Conservation (phyloP, 176 grass and related monocot genomes). For the Carex pumila region DNA sequence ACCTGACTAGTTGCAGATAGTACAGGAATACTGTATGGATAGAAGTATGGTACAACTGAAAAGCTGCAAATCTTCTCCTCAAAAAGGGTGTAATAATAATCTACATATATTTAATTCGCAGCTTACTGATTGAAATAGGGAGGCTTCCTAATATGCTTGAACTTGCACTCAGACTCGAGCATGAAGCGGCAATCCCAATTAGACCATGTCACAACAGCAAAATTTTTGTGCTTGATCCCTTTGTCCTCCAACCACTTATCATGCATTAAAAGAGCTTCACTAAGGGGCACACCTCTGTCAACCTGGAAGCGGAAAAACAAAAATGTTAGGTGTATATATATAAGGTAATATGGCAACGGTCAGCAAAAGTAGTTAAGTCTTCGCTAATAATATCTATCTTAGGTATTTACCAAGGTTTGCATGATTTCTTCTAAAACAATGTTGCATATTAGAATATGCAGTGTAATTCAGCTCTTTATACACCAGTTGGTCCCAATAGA, state of each 20-base stretch:
- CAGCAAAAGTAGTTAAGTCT: background rate
- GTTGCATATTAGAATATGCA: background rate
- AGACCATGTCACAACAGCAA: slow-evolving; percentile 89
- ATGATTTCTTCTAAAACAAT: background rate
- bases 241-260: slow-evolving; percentile 98
- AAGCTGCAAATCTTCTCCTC: background rate
- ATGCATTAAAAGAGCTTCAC: slow-evolving; percentile 97
- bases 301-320: slow-evolving; percentile 40
- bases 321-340: background rate
- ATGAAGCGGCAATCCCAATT: slow-evolving; percentile 94
- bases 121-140: slow-evolving; percentile 90
- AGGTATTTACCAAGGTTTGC: background rate
- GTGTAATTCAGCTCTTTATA: background rate
- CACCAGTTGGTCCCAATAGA: background rate
- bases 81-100: background rate
- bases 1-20: background rate
- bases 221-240: slow-evolving; percentile 89
- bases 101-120: background rate
- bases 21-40: background rate
- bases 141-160: slow-evolving; percentile 87
- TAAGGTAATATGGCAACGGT: background rate
- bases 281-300: slow-evolving; percentile 88
- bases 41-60: background rate
- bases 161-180: slow-evolving; percentile 89
- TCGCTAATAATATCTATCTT: background rate